Evolutionary conservation across 108 stramenopile species (phyloP), one percentile per base, ranked within the genome.

Genomic region (Pseudonitzschia multiseries): DNA sequence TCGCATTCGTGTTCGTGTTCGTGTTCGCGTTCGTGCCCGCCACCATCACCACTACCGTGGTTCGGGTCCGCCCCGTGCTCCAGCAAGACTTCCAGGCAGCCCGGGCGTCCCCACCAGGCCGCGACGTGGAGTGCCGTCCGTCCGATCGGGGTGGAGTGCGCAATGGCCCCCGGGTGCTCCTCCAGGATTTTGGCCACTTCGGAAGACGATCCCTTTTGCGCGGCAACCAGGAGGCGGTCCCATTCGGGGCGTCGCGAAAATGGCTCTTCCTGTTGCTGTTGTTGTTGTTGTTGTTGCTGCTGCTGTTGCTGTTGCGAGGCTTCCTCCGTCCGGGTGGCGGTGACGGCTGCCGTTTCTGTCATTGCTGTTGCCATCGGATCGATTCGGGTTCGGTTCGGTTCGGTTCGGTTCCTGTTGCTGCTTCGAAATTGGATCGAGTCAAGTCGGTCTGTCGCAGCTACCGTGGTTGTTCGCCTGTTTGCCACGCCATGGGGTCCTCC

Each of bases 111-210:
- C 92, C 92, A 93, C 40, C 87, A 74, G 15, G 87, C 75, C 17
- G 88, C 85, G 66, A 93, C 78, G 64, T 93, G 92, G 27, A 93
- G 70, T 4, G 86, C 89, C 41, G 92, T 85, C 75, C 89, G 92
- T 18, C 86, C 82, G 9, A 88, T 80, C 20, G 68, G 76, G 74
- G 88, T 93, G 69, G 87, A 43, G 68, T 93, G 92, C 60, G 80
- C 74, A 1, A 78, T 51, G 17, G 77, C 51, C 0, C 84, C 79
- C 28, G 83, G 83, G 27, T 83, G 75, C 0, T 76, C 69, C 64
- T 81, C 41, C 17, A 93, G 54, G 53, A 90, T 75, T 65, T 69
- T n/a, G n/a, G n/a, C n/a, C n/a, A n/a, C 63, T 20, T 68, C 62
- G 15, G 89, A 76, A 50, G 68, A 68, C 4, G 81, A 73, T 44